phyloP scores from a whole-genome alignment of 108 stramenopile genomes.

The Skeletonema marinoi region DNA sequence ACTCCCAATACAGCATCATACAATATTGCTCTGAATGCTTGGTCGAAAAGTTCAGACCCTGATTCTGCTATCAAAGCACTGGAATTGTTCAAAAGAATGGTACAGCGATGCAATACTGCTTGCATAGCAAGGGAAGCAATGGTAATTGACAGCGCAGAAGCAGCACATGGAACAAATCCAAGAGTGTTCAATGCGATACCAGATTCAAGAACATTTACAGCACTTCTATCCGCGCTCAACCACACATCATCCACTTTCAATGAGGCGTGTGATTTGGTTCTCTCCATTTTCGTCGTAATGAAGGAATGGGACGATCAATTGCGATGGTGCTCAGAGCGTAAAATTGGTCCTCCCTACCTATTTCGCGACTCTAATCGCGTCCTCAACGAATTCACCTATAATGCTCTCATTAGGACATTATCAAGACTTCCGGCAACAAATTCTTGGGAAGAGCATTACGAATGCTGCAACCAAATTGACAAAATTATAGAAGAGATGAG shows the following conservation, averaged over 20 bases:
- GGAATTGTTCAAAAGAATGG: conserved; percentile 50
- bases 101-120: conserved; percentile 30
- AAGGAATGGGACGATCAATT: conserved; percentile 38
- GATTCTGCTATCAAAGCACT: conserved; percentile 44
- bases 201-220: conserved; percentile 19
- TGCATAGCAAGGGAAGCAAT: conserved; percentile 25
- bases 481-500: conserved; percentile 20
- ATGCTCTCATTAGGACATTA: conserved; percentile 29
- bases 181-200: conserved; percentile 10
- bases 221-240: background rate
- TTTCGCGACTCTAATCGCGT: background rate
- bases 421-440: conserved; percentile 14
- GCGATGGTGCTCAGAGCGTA: conserved; percentile 24
- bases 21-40: conserved; percentile 64
- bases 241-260: conserved; percentile 5
- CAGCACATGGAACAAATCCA: background rate
- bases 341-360: background rate
- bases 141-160: background rate
- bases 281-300: conserved; percentile 18
- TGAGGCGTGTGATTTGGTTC: conserved; percentile 22
- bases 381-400: conserved; percentile 30
- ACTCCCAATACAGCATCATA: conserved; percentile 57
- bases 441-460: conserved; percentile 31
- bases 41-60: conserved; percentile 44
- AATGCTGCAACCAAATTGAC: conserved; percentile 39